Conservation (phyloP, 1,284 basidiomycete genomes). For the Coniferiporia sulphurascens region DNA sequence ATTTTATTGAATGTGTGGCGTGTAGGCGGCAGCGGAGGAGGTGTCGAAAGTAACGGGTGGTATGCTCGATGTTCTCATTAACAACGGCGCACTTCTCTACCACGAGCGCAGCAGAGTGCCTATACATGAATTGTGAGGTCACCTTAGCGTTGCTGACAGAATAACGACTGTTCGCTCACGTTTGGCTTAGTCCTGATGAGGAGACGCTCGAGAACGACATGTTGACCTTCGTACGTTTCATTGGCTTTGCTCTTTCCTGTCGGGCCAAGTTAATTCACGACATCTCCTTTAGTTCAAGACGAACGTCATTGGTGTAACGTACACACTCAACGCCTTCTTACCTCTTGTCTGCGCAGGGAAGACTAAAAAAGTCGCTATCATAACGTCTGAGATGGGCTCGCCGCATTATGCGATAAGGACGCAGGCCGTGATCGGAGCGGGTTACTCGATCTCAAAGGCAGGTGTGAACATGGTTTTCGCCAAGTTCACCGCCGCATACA, state of each 20-base stretch:
- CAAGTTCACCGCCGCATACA: slow-evolving; percentile 21
- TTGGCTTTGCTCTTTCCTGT: background rate
- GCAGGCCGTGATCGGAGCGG: background rate
- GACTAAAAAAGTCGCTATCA: slow-evolving; percentile 23
- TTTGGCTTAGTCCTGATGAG: slow-evolving; percentile 6
- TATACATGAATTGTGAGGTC: slow-evolving; percentile 21
- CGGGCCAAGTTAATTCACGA: background rate
- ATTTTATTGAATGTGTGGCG: background rate
- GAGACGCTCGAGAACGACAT: slow-evolving; percentile 25
- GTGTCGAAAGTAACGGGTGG: slow-evolving; percentile 27
- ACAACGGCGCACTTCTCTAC: slow-evolving; percentile 26
- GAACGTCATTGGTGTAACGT: slow-evolving; percentile 24
- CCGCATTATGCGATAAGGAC: slow-evolving; percentile 14
- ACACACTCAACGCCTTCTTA: slow-evolving; percentile 24
- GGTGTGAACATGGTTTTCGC: slow-evolving; percentile 23
- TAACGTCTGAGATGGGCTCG: slow-evolving; percentile 22
- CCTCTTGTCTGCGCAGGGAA: slow-evolving; percentile 23
- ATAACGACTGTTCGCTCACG: background rate
- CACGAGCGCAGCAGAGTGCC: slow-evolving; percentile 6
- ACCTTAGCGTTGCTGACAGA: no score
- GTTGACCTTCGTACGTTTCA: slow-evolving; percentile 20
- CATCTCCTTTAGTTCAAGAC: slow-evolving; percentile 19
- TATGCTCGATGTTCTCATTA: slow-evolving; percentile 31
- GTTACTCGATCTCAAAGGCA: slow-evolving; percentile 23
- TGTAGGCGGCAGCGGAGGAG: slow-evolving; percentile 21